phyloP scores from a whole-genome alignment of 2,329 filamentous ascomycete genomes.

The Arthrinium puccinioides region DNA sequence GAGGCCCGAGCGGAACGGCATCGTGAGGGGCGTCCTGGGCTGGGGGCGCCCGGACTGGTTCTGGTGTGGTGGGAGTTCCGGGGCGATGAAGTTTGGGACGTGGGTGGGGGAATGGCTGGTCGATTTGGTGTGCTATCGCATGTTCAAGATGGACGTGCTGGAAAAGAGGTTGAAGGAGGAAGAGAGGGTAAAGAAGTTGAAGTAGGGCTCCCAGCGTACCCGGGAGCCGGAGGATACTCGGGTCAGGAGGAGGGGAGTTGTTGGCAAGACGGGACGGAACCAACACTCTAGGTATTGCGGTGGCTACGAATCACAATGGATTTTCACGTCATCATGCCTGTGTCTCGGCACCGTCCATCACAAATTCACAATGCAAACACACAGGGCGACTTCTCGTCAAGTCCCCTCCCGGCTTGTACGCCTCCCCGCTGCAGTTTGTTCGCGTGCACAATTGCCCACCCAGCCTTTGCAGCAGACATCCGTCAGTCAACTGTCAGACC shows the following conservation, averaged over 20 bases:
- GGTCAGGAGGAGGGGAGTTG: not conserved
- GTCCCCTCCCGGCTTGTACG: too few species aligned
- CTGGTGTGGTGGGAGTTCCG: slow-evolving; percentile 23
- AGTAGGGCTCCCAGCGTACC: too few species aligned
- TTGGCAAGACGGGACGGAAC: not conserved
- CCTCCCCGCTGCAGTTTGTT: too few species aligned
- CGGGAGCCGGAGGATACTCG: not conserved
- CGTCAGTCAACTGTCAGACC: too few species aligned
- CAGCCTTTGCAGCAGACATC: too few species aligned
- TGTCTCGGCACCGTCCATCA: not conserved
- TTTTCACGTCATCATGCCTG: not conserved
- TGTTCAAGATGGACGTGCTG: slow-evolving; percentile 18
- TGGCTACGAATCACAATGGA: not conserved
- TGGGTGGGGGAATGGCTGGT: slow-evolving; percentile 24
- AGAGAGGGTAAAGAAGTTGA: slow-evolving; percentile 4
- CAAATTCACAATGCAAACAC: not conserved
- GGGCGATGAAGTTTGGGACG: slow-evolving; percentile 12
- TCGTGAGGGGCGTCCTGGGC: slow-evolving; percentile 17
- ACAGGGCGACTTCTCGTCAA: not conserved
- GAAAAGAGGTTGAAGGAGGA: slow-evolving; percentile 13
- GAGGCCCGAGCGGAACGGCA: slow-evolving; percentile 17
- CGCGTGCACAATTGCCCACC: too few species aligned
- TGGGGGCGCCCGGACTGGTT: slow-evolving; percentile 28
- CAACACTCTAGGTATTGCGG: not conserved
- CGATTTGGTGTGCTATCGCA: slow-evolving; percentile 18